phyloP scores from a whole-genome alignment of 305 asterid species.

The Fraxinus xanthoxyloides region DNA sequence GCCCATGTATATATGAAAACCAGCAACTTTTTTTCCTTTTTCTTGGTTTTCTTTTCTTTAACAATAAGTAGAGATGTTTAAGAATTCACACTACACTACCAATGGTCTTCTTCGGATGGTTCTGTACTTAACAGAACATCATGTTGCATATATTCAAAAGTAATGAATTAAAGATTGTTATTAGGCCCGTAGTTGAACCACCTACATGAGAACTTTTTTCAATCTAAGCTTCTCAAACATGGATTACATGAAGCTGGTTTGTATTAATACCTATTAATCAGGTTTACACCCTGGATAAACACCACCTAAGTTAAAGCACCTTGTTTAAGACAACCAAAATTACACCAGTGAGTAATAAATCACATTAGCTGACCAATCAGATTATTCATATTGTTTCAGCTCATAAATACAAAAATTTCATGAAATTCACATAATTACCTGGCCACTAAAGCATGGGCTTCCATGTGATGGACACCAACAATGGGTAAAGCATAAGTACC shows the following conservation, averaged over 20 bases:
- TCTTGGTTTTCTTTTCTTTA: neutral
- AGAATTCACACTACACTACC: conserved; percentile 11
- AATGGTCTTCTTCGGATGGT: neutral
- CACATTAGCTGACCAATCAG: conserved; percentile 2
- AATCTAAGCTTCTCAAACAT: neutral
- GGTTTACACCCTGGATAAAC: neutral
- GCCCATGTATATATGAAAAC: conserved; percentile 13
- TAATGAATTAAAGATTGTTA: neutral
- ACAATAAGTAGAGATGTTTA: conserved; percentile 5
- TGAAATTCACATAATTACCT: conserved; percentile 42
- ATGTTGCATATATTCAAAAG: neutral
- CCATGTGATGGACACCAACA: conserved; percentile 98
- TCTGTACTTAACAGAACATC: neutral
- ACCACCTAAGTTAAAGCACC: neutral
- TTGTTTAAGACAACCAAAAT: neutral
- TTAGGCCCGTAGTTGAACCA: neutral
- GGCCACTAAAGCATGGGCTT: conserved; percentile 95
- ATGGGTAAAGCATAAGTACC: conserved; percentile 67
- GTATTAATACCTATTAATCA: neutral
- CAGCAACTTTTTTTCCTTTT: conserved; percentile 9
- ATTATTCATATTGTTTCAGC: neutral
- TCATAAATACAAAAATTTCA: neutral
- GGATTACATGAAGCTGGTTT: neutral
- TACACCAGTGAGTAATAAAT: conserved; percentile 3
- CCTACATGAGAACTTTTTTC: neutral